Evolutionary conservation across 805 yeast genomes (phyloP), one percentile per base, ranked within the genome.

Genomic region (Saccharomycopsis oosterbeekiorum): DNA sequence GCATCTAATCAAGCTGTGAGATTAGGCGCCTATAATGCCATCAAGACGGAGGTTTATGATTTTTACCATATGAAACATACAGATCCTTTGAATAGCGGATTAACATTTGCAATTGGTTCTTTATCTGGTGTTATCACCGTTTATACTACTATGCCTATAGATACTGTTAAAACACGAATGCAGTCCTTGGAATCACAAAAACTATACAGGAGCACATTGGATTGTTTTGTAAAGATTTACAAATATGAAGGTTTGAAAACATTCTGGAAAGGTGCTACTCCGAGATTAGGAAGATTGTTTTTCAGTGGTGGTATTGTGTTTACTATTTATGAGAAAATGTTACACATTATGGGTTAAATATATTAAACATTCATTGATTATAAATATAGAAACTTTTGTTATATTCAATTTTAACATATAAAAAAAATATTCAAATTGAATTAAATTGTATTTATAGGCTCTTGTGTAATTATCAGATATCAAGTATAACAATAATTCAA

Each of bases 191-290:
- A 89, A 41, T 88, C 97, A 8, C 80, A 80, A 58, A 78, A 80
- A 67, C 74, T 80, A 69, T 94, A 93, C 74, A 71, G 80, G 1
- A 83, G 91, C 56, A 92, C 97, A 0, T 21, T 86, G 50, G 82
- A 93, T 74, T 93, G 98, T 74, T 92, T 96, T 68, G 81, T 75
- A 19, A 84, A 81, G 65, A 85, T 94, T 58, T 86, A 88, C 73
- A 85, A 77, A 69, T 86, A 93, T 60, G 99, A 93, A 75, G 99
- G 99, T 10, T 75, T 92, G 65, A 76, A 82, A 69, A 88, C 97
- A 4, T 90, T 91, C 75, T 93, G 99, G 99, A 89, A 89, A 74
- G 99, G 99, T 64, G 97, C 98, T 41, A 94, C 98, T 1, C 98
- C 99, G 55, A 81, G 99, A 70, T 77, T 93, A 64, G 98, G 98